Conservation (phyloP, 257 asterid genomes). For the Salvia miltiorrhiza region DNA sequence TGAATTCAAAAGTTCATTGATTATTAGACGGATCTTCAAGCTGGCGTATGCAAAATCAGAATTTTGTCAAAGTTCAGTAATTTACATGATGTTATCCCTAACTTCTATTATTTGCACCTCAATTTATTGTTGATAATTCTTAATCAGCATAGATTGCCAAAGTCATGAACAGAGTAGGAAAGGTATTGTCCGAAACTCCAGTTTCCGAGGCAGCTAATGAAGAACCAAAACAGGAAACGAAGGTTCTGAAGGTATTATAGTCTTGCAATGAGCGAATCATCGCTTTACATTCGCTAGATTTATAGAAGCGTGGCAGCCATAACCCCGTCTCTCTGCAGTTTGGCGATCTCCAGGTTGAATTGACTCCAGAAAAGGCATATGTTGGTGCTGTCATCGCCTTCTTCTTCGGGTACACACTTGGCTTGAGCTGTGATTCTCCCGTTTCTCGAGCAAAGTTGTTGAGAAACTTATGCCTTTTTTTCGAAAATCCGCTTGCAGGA, state of each 20-base stretch:
- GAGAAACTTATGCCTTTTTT: neutral
- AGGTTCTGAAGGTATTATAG: slow-evolving; percentile 65
- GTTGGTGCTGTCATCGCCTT: slow-evolving; percentile 70
- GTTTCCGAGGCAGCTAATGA: slow-evolving; percentile 36
- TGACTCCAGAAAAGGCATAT: slow-evolving; percentile 71
- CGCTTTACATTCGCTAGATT: neutral
- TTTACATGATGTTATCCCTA: no score
- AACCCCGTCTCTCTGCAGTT: slow-evolving; percentile 40
- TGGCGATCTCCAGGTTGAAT: slow-evolving; percentile 90
- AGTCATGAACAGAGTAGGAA: slow-evolving; percentile 74
- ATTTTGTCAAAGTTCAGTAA: no score
- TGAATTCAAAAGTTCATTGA: no score
- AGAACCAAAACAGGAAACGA: slow-evolving; percentile 57
- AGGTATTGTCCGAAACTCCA: slow-evolving; percentile 51
- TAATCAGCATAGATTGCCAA: slow-evolving; percentile 80
- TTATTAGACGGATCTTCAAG: no score
- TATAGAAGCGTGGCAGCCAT: neutral
- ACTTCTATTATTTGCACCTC: neutral
- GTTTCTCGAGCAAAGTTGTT: neutral
- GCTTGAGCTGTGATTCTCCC: neutral
- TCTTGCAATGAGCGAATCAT: slow-evolving; percentile 1
- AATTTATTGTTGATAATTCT: slow-evolving; percentile 32
- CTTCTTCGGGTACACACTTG: slow-evolving; percentile 55
- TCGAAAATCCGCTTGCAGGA: slow-evolving; percentile 37
- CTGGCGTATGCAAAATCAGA: no score